Base-by-base conservation (phyloP, 352 stramenopile species). In the Pythium biforme region DNA sequence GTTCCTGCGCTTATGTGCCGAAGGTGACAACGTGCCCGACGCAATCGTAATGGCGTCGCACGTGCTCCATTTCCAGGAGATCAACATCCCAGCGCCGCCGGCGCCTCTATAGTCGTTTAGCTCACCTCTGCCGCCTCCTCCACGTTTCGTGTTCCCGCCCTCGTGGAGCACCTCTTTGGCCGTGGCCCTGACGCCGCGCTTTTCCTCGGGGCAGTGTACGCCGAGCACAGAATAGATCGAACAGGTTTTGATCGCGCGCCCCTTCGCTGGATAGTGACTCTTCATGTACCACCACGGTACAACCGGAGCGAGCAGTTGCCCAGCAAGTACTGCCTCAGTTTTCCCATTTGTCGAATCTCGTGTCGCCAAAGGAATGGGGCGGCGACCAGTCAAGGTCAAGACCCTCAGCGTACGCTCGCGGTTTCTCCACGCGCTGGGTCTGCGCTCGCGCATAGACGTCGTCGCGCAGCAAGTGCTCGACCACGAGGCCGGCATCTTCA, bases 11-110 rank as follows among this genome's bases (percentile, higher is more conserved):
- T 73, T 77, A 17, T 92, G 83, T 50, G 75, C 85, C 0, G 85
- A 94, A 64, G 85, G 85, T 11, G 81, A 94, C 68, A 94, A 94
- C 63, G 81, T 94, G 6, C 79, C 79, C 0, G 83, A 94, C 22
- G 85, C 85, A 8, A 68, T 74, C 20, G 71, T 70, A 4, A 77
- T 92, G 68, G 64, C 80, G 14, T 73, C 69, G n/a, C 71, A 86
- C 26, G 60, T 91, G 39, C 68, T 78, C 4, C 63, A 64, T 4
- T 88, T 79, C 46, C 56, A 91, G 47, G 63, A 74, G 31, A 53
- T 73, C 26, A 31, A 65, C 9, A 19, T 73, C 1, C 53, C 53
- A 7, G 5, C 34, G 17, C 37, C 17, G 0, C 26, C 34, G 4
- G 43, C 57, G 12, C 31, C 56, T 3, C 23, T 31, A 20, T 31